Conservation (phyloP, 306 rosid species). For the Corylus avellana region DNA sequence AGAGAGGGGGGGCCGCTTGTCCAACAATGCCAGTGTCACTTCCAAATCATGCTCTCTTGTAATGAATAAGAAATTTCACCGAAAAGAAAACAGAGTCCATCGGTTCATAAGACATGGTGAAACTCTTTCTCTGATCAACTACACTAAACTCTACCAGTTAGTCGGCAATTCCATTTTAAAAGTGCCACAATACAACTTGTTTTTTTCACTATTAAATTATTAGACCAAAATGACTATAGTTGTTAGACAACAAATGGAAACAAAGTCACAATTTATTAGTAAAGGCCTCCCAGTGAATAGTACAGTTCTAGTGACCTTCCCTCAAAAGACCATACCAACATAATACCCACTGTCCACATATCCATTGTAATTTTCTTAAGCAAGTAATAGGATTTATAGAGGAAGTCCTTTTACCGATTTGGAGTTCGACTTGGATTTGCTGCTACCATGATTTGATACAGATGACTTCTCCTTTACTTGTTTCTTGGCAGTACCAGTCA, state of each 20-base stretch:
- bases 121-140: neutral
- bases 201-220: neutral
- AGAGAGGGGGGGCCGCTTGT: too few species aligned
- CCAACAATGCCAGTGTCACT: neutral
- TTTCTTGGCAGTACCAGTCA: conserved; percentile 79
- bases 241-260: neutral
- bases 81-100: neutral
- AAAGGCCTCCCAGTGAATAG: neutral
- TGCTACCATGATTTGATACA: conserved; percentile 65
- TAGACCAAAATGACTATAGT: neutral
- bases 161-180: neutral
- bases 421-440: conserved; percentile 71
- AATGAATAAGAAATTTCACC: neutral
- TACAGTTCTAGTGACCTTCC: neutral
- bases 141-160: neutral
- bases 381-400: neutral
- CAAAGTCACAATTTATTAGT: neutral
- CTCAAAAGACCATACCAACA: neutral
- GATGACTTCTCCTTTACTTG: conserved; percentile 83
- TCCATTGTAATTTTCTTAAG: neutral
- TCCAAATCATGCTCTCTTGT: neutral
- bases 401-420: conserved; percentile 51
- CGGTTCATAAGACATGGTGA: neutral
- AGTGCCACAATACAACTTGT: neutral
- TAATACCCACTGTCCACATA: neutral